Evolutionary conservation across 257 asterid genomes (phyloP), one percentile per base, ranked within the genome.

Genomic region (Plantago major): DNA sequence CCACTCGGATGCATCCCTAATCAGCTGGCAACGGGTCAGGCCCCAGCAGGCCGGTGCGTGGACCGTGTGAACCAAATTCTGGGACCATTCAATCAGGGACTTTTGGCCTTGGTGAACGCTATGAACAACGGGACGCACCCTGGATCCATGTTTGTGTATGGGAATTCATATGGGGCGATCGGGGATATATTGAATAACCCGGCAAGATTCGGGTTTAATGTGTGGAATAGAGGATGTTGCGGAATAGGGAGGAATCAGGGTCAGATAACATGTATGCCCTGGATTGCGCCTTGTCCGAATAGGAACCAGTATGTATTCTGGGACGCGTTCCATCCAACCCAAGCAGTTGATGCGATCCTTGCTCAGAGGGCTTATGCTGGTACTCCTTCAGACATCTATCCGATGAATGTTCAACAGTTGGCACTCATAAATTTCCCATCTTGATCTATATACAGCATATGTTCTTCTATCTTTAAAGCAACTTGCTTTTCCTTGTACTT

Each of bases 291-390:
- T 0, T 88, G 96, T 56, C 3, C 55, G 0, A 72, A 85, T 17
- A 62, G 98, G 73, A 78, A 67, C 10, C 73, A 80, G 58, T 90
- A 83, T 22, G 76, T 90, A 4, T 90, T 88, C 38, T 90, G 98
- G 98, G 98, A 90, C 71, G 95, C 96, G 0, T 85, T 85, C 54
- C 98, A 90, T 71, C 91, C 98, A 0, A 88, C 96, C 0, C 91
- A 88, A 63, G 81, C 76, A 0, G 93, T 84, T 5, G 72, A 80
- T 56, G 84, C 89, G 0, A 69, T 88, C 3, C 82, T 83, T 15
- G 96, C 95, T 6, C 77, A 78, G 16, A 76, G 94, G 79, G 94
- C 91, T 10, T 88, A 76, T 22, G 66, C 86, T 10, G 96, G 96
- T 0, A 70, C 95, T 6, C 76, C 91, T 0, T 67, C 88, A 0